A percentile compares a stretch with the other conserved stretches of the same genome.
Conservation (phyloP, 495 filamentous ascomycete genomes). For the Penicillium subrubescens region DNA sequence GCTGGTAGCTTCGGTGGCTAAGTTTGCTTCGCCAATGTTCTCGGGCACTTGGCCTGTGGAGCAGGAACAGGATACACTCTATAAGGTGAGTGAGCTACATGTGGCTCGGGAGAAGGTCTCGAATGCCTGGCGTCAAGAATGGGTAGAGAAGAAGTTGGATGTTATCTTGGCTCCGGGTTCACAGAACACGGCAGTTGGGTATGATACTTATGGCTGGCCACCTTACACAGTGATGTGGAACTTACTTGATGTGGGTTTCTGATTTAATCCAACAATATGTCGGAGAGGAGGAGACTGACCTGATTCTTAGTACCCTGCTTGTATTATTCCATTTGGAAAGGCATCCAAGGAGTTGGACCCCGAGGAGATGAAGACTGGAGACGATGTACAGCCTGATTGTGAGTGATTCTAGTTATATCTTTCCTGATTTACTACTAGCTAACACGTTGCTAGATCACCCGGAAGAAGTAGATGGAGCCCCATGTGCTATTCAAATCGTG, state of each 20-base stretch:
- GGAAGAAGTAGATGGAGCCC: conserved; percentile 36
- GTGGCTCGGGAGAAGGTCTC: conserved; percentile 12
- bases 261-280: not conserved
- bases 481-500: conserved; percentile 43
- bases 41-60: conserved; percentile 29
- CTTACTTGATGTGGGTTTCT: conserved; percentile 50
- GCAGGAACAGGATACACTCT: conserved; percentile 21
- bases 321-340: conserved; percentile 36
- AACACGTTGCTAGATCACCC: conserved; percentile 32
- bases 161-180: conserved; percentile 47
- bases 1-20: conserved; percentile 19
- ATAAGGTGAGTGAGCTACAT: conserved; percentile 26
- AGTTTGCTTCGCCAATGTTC: conserved; percentile 23
- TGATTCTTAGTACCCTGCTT: conserved; percentile 34
- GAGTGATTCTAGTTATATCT: not conserved
- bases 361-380: conserved; percentile 23
- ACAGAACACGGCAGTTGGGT: conserved; percentile 48
- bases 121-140: conserved; percentile 29
- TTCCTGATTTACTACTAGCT: not conserved
- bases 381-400: conserved; percentile 40
- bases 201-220: conserved; percentile 51
- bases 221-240: conserved; percentile 54
- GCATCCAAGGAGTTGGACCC: conserved; percentile 41
- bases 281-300: not conserved
- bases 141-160: conserved; percentile 42